Evolutionary conservation across 1,284 basidiomycete genomes (phyloP).

Genomic region (Coriolopsis trogii): DNA sequence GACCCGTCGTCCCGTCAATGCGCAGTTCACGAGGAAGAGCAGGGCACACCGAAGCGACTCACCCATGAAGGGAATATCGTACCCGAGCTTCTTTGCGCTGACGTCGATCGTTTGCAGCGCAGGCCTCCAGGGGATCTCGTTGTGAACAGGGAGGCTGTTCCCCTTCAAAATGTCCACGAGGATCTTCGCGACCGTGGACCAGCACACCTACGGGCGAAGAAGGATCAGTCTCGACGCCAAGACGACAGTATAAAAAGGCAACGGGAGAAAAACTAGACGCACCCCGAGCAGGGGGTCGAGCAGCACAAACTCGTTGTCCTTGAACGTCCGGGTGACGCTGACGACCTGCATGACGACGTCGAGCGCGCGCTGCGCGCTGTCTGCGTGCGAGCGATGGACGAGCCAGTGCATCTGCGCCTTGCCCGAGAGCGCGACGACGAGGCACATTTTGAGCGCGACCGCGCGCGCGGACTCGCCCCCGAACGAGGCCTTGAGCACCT

Average conservation of each 20-base stretch:
- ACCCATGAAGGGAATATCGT: conserved; percentile 23
- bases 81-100: conserved; percentile 19
- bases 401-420: conserved; percentile 29
- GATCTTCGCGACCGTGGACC: conserved; percentile 20
- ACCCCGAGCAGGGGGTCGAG: conserved; percentile 30
- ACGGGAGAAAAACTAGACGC: background rate
- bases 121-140: conserved; percentile 12
- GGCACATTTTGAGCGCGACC: conserved; percentile 27
- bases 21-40: background rate
- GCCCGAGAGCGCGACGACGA: conserved; percentile 27
- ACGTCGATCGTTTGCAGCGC: conserved; percentile 18
- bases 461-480: conserved; percentile 21
- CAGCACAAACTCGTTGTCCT: conserved; percentile 26
- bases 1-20: background rate
- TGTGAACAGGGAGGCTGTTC: too few species aligned
- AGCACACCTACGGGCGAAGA: conserved; percentile 18
- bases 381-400: conserved; percentile 19
- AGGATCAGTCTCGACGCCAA: conserved; percentile 1
- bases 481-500: conserved; percentile 30
- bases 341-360: conserved; percentile 27
- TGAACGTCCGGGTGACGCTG: conserved; percentile 25
- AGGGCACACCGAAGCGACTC: background rate
- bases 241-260: background rate
- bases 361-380: conserved; percentile 24
- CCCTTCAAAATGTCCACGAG: conserved; percentile 6